These are phyloP conservation scores for Ceratocystis lukuohia DNA, from an alignment of 2,329 filamentous ascomycete species.

Conservation along the genomic window DNA sequence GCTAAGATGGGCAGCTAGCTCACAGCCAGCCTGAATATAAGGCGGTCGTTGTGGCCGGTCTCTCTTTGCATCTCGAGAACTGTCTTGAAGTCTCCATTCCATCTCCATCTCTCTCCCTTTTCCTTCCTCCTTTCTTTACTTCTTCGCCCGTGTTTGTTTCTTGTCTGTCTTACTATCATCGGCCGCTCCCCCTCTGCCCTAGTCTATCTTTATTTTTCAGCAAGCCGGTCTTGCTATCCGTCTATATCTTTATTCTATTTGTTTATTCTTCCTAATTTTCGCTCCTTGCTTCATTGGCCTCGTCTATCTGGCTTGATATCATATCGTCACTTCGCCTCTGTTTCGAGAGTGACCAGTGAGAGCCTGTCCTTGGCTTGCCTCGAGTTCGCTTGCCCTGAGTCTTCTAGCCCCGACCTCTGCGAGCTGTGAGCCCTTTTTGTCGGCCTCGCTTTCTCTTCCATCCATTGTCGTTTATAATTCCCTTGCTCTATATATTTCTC, in stretches of 20 bases:
- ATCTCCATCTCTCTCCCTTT: not conserved
- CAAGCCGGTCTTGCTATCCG: conserved; percentile 9
- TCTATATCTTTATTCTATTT: not conserved
- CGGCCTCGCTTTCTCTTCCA: not conserved
- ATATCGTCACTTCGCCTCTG: conserved; percentile 11
- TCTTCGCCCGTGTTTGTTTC: not conserved
- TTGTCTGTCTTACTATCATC: not conserved
- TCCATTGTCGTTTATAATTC: not conserved
- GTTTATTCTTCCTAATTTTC: not conserved
- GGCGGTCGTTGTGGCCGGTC: not conserved
- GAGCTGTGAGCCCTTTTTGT: not conserved
- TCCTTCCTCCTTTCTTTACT: not conserved
- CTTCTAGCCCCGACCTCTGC: not conserved
- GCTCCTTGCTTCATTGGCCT: not conserved
- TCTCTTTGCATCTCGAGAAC: not conserved
- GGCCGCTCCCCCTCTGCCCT: not conserved
- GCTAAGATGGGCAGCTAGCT: not conserved
- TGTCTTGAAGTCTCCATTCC: no score
- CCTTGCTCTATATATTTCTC: not conserved
- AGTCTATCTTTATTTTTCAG: not conserved
- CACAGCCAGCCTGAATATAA: not conserved
- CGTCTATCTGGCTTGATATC: not conserved
- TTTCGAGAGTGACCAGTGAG: conserved; percentile 7
- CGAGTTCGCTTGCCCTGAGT: not conserved
- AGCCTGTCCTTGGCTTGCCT: not conserved